Evolutionary conservation across 441 rosid genomes (phyloP).

Genomic region (Aleurites moluccanus): DNA sequence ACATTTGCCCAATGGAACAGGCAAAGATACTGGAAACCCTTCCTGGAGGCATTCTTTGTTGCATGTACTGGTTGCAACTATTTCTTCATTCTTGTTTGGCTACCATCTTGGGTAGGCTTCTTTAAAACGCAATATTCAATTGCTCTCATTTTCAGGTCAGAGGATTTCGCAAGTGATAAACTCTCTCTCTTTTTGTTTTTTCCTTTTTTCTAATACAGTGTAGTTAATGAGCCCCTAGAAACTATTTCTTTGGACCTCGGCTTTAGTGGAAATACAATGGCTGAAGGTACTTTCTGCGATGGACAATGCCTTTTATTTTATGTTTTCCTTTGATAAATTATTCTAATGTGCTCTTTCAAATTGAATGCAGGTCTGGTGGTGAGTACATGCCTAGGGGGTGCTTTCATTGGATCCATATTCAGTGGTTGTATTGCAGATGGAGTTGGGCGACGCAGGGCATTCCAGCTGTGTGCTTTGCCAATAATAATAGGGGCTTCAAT

Average conservation of each 20-base stretch:
- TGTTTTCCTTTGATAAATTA: not conserved
- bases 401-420: conserved; percentile 77
- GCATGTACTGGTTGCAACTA: conserved; percentile 55
- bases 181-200: not conserved
- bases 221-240: conserved; percentile 83
- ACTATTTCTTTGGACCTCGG: conserved; percentile 74
- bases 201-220: conserved; percentile 39
- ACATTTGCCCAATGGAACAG: conserved; percentile 49
- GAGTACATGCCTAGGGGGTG: conserved; percentile 93
- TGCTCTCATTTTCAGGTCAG: conserved; percentile 19
- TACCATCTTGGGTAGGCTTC: conserved; percentile 59
- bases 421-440: conserved; percentile 96
- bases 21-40: conserved; percentile 64
- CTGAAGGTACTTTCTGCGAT: conserved; percentile 57
- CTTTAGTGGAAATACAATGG: conserved; percentile 69
- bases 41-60: conserved; percentile 59
- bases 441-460: conserved; percentile 86
- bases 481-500: conserved; percentile 85
- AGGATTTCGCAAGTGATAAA: not conserved
- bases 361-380: conserved; percentile 80
- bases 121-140: conserved; percentile 7
- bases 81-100: conserved; percentile 61
- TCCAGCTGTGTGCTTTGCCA: conserved; percentile 88
- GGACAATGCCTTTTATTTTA: not conserved
- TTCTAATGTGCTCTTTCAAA: conserved; percentile 9